Evolutionary conservation across 179 eudicot species (phyloP).

Genomic region (Patellifolia procumbens): DNA sequence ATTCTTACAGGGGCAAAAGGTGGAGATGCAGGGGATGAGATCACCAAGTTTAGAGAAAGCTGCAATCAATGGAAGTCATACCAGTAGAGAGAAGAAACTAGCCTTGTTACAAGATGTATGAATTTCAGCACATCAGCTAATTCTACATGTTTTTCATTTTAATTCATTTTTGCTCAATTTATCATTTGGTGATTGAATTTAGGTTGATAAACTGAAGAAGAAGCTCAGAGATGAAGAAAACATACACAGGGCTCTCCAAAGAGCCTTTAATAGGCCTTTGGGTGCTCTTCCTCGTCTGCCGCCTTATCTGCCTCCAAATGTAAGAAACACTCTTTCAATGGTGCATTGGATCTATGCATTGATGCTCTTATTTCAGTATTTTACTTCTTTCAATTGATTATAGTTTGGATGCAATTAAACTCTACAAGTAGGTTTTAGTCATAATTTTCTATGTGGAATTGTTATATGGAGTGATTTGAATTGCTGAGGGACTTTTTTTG

Average conservation of each 20-base stretch:
- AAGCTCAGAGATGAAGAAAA: slow-evolving; percentile 85
- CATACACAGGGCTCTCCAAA: slow-evolving; percentile 78
- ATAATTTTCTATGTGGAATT: too few relatives aligned
- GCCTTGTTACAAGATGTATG: slow-evolving; percentile 81
- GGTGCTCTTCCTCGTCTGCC: slow-evolving; percentile 58
- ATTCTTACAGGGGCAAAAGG: slow-evolving; percentile 31
- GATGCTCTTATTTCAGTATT: neutral
- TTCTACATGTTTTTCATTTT: neutral
- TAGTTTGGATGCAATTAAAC: neutral
- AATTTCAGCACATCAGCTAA: neutral
- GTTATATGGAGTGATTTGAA: neutral
- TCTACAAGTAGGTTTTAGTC: neutral
- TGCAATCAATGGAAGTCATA: slow-evolving; percentile 35
- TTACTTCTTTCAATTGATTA: neutral
- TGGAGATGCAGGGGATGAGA: slow-evolving; percentile 33
- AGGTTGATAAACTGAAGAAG: slow-evolving; percentile 89
- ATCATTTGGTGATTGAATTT: slow-evolving; percentile 24
- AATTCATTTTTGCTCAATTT: neutral
- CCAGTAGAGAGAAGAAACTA: slow-evolving; percentile 57
- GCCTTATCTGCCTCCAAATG: slow-evolving; percentile 50
- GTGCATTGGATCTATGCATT: slow-evolving; percentile 8
- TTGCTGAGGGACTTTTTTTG: slow-evolving; percentile 11
- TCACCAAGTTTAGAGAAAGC: slow-evolving; percentile 30
- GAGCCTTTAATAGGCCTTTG: slow-evolving; percentile 80
- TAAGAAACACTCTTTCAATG: slow-evolving; percentile 12